Conservation (phyloP, 169 alveolate genomes). For the Plasmodium fragile region DNA sequence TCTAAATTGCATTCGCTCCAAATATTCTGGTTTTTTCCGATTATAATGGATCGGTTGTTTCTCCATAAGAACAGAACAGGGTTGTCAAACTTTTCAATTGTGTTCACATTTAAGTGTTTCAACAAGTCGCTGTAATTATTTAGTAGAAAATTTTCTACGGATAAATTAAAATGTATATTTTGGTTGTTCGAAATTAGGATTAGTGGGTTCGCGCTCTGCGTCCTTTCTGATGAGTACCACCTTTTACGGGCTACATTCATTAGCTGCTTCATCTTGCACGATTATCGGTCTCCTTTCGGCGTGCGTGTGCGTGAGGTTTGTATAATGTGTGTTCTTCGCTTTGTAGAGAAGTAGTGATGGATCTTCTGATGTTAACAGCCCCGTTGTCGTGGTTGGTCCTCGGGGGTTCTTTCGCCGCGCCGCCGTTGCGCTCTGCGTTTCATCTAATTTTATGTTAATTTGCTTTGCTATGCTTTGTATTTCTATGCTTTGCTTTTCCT, state of each 20-base stretch:
- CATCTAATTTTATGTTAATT: background rate
- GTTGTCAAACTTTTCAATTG: slow-evolving; percentile 52
- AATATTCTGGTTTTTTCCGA: slow-evolving; percentile 95
- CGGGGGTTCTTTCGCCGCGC: background rate
- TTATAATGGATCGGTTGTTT: slow-evolving; percentile 92
- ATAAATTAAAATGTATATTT: slow-evolving; percentile 84
- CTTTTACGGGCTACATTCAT: slow-evolving; percentile 10
- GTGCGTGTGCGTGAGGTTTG: background rate
- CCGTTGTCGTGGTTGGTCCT: background rate
- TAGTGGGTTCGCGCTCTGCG: background rate
- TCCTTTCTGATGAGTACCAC: slow-evolving; percentile 13
- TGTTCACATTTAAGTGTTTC: slow-evolving; percentile 50
- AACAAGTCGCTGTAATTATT: slow-evolving; percentile 64
- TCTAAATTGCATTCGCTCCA: slow-evolving; percentile 95
- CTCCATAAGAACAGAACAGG: slow-evolving; percentile 94
- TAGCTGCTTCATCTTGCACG: background rate
- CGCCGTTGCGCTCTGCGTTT: background rate
- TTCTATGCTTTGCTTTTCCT: background rate
- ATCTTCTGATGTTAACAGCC: background rate
- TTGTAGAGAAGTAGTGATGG: background rate
- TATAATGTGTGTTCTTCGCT: background rate
- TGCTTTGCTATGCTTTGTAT: background rate
- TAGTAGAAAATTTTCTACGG: slow-evolving; percentile 82
- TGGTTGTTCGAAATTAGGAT: slow-evolving; percentile 78
- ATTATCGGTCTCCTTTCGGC: background rate